phyloP scores from a whole-genome alignment of 2,329 filamentous ascomycete species.

The Xylaria sp. region DNA sequence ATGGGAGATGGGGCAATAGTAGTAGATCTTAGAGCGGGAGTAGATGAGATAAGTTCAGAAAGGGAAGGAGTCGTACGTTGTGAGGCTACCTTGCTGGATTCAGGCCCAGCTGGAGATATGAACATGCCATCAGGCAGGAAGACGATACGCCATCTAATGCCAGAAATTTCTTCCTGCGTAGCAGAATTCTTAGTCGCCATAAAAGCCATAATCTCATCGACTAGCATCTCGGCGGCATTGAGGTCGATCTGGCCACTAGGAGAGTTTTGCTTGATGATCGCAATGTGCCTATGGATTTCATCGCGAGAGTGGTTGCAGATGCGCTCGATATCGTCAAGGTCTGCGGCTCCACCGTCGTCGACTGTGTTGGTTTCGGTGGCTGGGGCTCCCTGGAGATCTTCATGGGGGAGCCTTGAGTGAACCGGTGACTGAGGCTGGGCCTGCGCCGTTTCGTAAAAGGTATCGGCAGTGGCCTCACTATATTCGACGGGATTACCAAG shows the following conservation, averaged over 20 bases:
- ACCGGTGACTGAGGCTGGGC: neutral
- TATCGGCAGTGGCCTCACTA: neutral
- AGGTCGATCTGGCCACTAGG: neutral
- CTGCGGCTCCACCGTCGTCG: too few relatives aligned
- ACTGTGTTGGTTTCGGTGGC: neutral
- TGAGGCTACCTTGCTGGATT: neutral
- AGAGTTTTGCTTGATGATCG: slow-evolving; percentile 12
- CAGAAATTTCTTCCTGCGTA: neutral
- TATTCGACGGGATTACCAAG: neutral
- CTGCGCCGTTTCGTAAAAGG: neutral
- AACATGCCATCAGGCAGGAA: neutral
- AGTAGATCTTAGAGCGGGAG: neutral
- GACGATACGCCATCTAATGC: neutral
- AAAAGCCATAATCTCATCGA: neutral
- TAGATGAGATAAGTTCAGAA: neutral
- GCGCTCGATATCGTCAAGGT: neutral
- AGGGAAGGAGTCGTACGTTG: neutral
- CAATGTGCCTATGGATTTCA: slow-evolving; percentile 2
- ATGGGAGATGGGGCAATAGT: neutral
- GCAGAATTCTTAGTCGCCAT: neutral
- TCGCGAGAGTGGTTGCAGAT: neutral
- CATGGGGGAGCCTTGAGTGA: neutral
- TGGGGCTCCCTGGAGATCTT: neutral
- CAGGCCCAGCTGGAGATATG: neutral
- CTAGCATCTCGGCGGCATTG: neutral